A percentile compares a stretch with the other conserved stretches of the same genome.
phyloP scores from a whole-genome alignment of 306 rosid species.

The Cajanus cajan region DNA sequence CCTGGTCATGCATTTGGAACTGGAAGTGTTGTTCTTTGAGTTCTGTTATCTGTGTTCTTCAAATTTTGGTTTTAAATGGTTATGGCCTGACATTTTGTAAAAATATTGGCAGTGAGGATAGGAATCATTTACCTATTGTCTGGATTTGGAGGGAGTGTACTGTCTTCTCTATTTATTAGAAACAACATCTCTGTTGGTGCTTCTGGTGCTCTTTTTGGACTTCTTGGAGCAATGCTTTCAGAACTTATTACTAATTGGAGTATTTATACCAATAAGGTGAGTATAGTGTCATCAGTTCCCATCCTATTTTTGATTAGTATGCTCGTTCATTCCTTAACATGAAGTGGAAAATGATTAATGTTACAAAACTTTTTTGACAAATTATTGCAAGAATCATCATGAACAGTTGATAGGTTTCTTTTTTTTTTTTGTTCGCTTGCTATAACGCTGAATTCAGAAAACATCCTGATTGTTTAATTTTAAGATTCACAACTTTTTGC shows the following conservation, averaged over 20 bases:
- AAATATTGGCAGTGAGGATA: conserved; percentile 64
- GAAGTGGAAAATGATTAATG: background rate
- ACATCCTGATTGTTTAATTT: background rate
- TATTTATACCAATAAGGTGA: conserved; percentile 76
- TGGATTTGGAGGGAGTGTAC: conserved; percentile 75
- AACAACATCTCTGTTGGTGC: conserved; percentile 87
- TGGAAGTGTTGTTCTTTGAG: background rate
- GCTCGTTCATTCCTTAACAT: background rate
- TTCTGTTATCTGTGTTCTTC: background rate
- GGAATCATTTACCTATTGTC: conserved; percentile 67
- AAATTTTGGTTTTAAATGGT: conserved; percentile 6
- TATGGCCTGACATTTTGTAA: conserved; percentile 27
- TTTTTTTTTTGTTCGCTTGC: background rate
- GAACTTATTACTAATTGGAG: conserved; percentile 92
- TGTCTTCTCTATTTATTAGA: conserved; percentile 63
- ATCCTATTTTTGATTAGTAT: background rate
- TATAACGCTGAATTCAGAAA: background rate
- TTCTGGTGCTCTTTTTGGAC: conserved; percentile 90
- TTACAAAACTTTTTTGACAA: background rate
- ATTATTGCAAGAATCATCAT: background rate
- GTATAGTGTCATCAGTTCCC: background rate
- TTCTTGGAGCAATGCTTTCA: conserved; percentile 97
- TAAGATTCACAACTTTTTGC: background rate
- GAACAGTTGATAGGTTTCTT: background rate
- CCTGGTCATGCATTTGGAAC: background rate